Conservation (phyloP, 441 rosid genomes). For the Omphalea diandra region DNA sequence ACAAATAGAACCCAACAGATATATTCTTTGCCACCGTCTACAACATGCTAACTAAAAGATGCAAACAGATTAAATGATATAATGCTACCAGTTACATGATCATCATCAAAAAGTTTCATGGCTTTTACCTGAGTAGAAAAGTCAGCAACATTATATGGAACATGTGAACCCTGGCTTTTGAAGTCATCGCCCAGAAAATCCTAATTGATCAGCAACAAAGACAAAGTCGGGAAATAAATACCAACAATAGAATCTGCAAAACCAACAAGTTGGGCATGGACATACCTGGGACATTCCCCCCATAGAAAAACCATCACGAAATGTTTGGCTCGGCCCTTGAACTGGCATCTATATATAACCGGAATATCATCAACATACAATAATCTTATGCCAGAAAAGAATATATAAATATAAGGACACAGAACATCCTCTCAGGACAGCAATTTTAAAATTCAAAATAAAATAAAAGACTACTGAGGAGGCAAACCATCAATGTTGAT, state of each 20-base stretch:
- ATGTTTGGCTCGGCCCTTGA: conserved; percentile 89
- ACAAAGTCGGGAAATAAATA: conserved; percentile 10
- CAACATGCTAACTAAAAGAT: neutral
- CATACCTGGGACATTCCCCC: conserved; percentile 97
- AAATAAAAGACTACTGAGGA: too few relatives aligned
- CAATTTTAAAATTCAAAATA: too few relatives aligned
- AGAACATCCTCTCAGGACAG: too few relatives aligned
- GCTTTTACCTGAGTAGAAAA: conserved; percentile 79
- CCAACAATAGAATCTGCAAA: conserved; percentile 7
- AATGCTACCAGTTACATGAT: conserved; percentile 1
- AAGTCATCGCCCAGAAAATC: conserved; percentile 96
- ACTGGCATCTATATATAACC: conserved; percentile 49
- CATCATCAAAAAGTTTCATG: neutral
- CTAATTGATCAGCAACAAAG: conserved; percentile 37
- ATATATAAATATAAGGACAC: conserved; percentile 1
- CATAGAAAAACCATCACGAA: conserved; percentile 97
- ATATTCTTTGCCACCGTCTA: neutral
- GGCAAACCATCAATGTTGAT: too few relatives aligned
- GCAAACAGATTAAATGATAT: neutral
- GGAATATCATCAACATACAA: conserved; percentile 17
- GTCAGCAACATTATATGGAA: conserved; percentile 82
- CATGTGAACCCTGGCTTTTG: conserved; percentile 98
- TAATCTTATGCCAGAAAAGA: conserved; percentile 1
- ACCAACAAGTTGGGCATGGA: neutral
- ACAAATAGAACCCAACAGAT: neutral